A percentile compares a stretch with the other conserved stretches of the same genome.
These are phyloP conservation scores for Torulaspora globosa DNA, from an alignment of 1,139 yeast species.

Conservation along the genomic window DNA sequence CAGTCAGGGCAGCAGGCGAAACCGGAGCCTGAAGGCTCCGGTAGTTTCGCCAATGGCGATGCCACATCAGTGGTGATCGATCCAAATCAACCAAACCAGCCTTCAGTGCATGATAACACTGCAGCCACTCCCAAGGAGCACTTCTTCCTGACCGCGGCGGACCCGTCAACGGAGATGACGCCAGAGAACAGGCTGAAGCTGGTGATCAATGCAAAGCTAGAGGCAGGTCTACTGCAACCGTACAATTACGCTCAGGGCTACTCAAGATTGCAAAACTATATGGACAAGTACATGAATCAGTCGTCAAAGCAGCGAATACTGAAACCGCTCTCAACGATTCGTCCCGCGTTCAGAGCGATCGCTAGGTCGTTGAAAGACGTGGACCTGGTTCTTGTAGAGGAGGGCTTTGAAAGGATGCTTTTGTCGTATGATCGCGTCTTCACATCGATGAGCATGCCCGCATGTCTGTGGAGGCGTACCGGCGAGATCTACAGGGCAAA, in stretches of 20 bases:
- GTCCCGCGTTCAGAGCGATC: constrained; percentile 93
- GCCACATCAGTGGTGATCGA: constrained; percentile 1
- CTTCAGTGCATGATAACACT: constrained; percentile 4
- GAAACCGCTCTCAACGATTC: constrained; percentile 77
- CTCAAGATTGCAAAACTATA: constrained; percentile 80
- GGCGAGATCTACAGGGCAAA: constrained; percentile 96
- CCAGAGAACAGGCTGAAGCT: constrained; percentile 93
- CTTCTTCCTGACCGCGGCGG: constrained; percentile 94
- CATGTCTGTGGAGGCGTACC: constrained; percentile 95
- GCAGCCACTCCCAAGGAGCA: constrained; percentile 73
- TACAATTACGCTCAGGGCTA: constrained; percentile 93
- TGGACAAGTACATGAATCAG: constrained; percentile 90
- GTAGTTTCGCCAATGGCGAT: background rate
- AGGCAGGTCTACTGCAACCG: constrained; percentile 90
- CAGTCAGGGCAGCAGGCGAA: constrained; percentile 6
- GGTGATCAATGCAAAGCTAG: constrained; percentile 92
- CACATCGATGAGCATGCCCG: constrained; percentile 97
- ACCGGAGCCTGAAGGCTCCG: constrained; percentile 11
- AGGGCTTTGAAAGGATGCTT: constrained; percentile 88
- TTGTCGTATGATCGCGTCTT: constrained; percentile 92
- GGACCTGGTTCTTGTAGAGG: constrained; percentile 88
- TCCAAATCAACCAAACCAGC: constrained; percentile 9
- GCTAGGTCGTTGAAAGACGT: constrained; percentile 89
- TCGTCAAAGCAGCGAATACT: constrained; percentile 83
- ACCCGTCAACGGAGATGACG: constrained; percentile 89